Conservation (phyloP, 148 eudicot species). For the Cornus controversa region DNA sequence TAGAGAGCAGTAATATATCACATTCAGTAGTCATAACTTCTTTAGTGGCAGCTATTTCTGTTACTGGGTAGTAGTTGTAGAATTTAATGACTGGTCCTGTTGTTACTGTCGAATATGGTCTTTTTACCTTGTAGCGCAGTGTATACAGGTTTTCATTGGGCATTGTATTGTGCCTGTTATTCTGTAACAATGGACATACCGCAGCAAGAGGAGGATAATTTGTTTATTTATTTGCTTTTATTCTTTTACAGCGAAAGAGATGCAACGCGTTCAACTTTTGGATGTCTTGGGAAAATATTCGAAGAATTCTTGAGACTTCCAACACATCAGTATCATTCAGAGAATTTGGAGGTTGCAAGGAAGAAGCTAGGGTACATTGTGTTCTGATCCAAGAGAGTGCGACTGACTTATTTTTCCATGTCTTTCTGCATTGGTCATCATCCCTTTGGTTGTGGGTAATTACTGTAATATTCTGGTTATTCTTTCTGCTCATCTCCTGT, state of each 20-base stretch:
- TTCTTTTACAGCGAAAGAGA: conserved; percentile 55
- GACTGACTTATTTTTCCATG: too few relatives aligned
- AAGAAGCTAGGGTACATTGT: neutral
- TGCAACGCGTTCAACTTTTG: conserved; percentile 61
- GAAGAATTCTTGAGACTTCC: conserved; percentile 30
- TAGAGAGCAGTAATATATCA: too few relatives aligned
- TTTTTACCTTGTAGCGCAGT: too few relatives aligned
- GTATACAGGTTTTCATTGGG: too few relatives aligned
- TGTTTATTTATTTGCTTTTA: neutral
- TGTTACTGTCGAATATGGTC: too few relatives aligned
- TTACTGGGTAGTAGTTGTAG: too few relatives aligned
- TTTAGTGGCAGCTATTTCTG: too few relatives aligned
- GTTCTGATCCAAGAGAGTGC: neutral
- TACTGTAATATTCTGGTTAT: conserved; percentile 9
- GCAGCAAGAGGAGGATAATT: too few relatives aligned
- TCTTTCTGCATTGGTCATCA: neutral
- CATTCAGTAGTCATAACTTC: too few relatives aligned
- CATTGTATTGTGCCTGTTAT: too few relatives aligned
- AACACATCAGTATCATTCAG: neutral
- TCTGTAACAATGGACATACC: too few relatives aligned
- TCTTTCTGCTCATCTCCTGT: neutral
- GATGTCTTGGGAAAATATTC: conserved; percentile 59
- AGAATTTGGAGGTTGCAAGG: conserved; percentile 10
- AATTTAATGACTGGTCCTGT: too few relatives aligned
- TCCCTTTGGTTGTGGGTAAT: neutral